These are phyloP conservation scores for Diplodia sapinea DNA, from an alignment of 2,329 filamentous ascomycete species.

Conservation along the genomic window DNA sequence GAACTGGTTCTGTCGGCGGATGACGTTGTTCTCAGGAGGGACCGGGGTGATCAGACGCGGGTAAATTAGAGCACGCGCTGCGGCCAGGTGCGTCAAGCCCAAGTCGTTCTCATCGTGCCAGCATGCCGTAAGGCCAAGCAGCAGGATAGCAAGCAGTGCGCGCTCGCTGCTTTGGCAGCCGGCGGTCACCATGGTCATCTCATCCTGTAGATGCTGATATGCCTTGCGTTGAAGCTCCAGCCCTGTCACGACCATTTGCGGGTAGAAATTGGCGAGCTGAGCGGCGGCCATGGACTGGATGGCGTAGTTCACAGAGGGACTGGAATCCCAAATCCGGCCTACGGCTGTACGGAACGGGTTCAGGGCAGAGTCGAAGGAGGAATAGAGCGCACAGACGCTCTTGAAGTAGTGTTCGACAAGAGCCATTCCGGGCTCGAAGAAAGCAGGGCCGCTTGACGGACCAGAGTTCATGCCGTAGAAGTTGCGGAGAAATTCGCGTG, in stretches of 20 bases:
- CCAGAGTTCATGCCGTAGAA: background rate
- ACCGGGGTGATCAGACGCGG: slow-evolving; percentile 50
- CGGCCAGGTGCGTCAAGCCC: slow-evolving; percentile 60
- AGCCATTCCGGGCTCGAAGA: slow-evolving; percentile 58
- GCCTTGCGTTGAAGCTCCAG: slow-evolving; percentile 60
- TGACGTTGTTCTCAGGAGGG: slow-evolving; percentile 41
- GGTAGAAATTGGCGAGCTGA: slow-evolving; percentile 64
- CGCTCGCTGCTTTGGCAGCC: slow-evolving; percentile 53
- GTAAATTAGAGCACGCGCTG: slow-evolving; percentile 51
- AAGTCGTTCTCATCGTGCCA: slow-evolving; percentile 65
- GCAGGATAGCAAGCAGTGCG: slow-evolving; percentile 62
- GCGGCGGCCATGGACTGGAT: slow-evolving; percentile 70
- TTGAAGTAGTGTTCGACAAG: slow-evolving; percentile 69
- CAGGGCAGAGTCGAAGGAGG: slow-evolving; percentile 67
- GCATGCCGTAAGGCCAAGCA: slow-evolving; percentile 64
- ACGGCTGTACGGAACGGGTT: slow-evolving; percentile 67
- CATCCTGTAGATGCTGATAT: slow-evolving; percentile 57
- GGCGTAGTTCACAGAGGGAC: slow-evolving; percentile 63
- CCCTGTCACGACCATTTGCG: slow-evolving; percentile 58
- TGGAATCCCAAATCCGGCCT: slow-evolving; percentile 63
- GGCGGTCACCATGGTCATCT: slow-evolving; percentile 53
- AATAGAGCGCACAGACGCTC: slow-evolving; percentile 66
- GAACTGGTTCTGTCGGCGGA: slow-evolving; percentile 53
- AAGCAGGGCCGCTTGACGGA: slow-evolving; percentile 28
- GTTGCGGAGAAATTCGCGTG: slow-evolving; percentile 16